Conservation (phyloP, 192 early-diverging fungal genomes). For the Gorgonomyces haynaldii region DNA sequence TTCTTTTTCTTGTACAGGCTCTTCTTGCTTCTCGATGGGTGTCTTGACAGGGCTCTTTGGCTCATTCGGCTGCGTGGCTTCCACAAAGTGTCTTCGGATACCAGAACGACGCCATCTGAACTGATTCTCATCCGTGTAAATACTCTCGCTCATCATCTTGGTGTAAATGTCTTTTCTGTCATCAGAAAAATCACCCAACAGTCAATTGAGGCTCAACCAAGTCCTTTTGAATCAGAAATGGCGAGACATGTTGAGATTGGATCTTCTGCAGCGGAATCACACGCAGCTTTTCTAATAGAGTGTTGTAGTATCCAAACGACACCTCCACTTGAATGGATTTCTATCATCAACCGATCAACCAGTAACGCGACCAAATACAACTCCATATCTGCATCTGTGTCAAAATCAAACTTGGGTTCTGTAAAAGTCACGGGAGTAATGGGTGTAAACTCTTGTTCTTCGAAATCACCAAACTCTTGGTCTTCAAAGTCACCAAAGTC, state of each 20-base stretch:
- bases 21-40: background rate
- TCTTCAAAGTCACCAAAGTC: conserved; percentile 26
- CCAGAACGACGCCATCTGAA: conserved; percentile 36
- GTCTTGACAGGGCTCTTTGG: background rate
- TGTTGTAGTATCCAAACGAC: too few species aligned
- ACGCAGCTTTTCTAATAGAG: too few species aligned
- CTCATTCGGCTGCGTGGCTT: background rate
- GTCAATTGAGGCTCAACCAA: conserved; percentile 12
- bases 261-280: too few species aligned
- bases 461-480: conserved; percentile 6
- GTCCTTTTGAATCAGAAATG: conserved; percentile 6
- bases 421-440: background rate
- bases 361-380: too few species aligned
- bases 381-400: too few species aligned
- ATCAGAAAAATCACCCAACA: background rate
- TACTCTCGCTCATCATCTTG: conserved; percentile 12
- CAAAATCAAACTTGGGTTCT: too few species aligned
- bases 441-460: background rate
- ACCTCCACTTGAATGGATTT: too few species aligned
- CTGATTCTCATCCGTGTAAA: conserved; percentile 20
- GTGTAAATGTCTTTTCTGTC: conserved; percentile 4
- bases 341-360: too few species aligned
- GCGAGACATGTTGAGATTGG: too few species aligned
- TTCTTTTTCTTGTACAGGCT: background rate
- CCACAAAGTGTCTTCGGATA: conserved; percentile 22